phyloP scores from a whole-genome alignment of 2,329 filamentous ascomycete species.

The Ophiognomonia clavigignenti-juglandacearum region DNA sequence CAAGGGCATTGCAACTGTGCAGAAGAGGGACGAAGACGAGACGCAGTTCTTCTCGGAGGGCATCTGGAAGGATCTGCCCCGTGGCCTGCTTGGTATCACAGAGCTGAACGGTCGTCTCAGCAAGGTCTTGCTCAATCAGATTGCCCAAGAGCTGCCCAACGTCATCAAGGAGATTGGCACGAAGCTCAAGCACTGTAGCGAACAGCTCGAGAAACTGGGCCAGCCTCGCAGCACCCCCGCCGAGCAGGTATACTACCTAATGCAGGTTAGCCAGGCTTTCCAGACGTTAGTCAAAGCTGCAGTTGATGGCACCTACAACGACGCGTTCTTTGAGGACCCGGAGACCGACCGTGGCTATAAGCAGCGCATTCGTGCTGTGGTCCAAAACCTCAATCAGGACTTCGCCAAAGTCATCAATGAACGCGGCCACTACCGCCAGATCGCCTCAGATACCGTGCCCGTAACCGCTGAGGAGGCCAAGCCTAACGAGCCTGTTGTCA shows the following conservation, averaged over 20 bases:
- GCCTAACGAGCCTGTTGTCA: not conserved
- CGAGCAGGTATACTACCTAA: constrained; percentile 27
- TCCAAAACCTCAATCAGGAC: constrained; percentile 5
- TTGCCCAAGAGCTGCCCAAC: constrained; percentile 20
- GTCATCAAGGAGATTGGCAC: constrained; percentile 19
- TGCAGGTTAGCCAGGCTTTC: constrained; percentile 23
- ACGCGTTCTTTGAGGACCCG: constrained; percentile 17
- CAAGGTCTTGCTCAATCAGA: constrained; percentile 17
- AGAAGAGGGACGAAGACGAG: constrained; percentile 17
- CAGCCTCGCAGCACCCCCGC: constrained; percentile 8
- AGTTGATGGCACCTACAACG: constrained; percentile 24
- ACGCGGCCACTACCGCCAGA: constrained; percentile 1
- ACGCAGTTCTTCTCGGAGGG: constrained; percentile 19
- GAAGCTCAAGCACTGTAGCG: constrained; percentile 11
- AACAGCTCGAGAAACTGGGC: constrained; percentile 16
- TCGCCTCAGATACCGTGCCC: not conserved
- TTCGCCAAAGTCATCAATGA: not conserved
- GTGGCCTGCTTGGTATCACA: constrained; percentile 15
- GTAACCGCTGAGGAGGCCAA: not conserved
- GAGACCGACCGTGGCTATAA: constrained; percentile 1
- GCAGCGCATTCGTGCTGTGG: constrained; percentile 8
- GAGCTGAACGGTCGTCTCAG: constrained; percentile 16
- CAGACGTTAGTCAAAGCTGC: constrained; percentile 21
- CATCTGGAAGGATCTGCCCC: constrained; percentile 31
- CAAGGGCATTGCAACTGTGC: constrained; percentile 9